Base-by-base conservation (phyloP, 148 eudicot species). In the Silene uniflora region DNA sequence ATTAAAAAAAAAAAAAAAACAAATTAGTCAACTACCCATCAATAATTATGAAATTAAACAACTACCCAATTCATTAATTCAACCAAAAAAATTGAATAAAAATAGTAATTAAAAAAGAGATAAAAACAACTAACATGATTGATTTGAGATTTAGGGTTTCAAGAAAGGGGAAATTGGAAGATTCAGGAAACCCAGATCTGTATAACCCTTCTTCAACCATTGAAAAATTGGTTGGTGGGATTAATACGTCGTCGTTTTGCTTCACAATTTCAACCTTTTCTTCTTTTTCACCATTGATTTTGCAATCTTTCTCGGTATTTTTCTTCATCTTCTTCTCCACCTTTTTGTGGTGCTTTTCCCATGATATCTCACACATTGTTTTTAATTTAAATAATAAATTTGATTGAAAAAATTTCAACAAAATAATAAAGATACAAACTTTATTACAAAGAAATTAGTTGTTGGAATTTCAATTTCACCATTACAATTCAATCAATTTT, bases 141-240 rank as follows among this genome's bases (percentile, higher is more conserved):
- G 96, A 89, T 68, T 83, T 82, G 69, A 91, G 88, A 75, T 85
- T 87, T 75, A 91, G 93, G 83, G 91, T 81, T 65, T 84, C 65
- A n/a, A 91, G 80, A 64, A 87, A 89, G 8, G 78, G 77, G 55
- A 88, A 89, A 83, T 91, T 85, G 67, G 76, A 67, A 56, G 84
- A 73, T 69, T 91, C 77, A 22, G 96, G 96, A 73, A 89, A 89
- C 75, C 96, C 93, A 75, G 96, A 91, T 89, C 96, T 81, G 66
- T 85, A 91, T 14, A 91, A 73, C 47, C 90, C 86, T 42, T 89
- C 91, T 82, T 91, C 96, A 1, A 91, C 96, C 84, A 84, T 84
- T 2, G 93, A 85, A 77, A 91, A 91, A 67, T 91, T 91, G 14
- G 55, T 66, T n/a, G 93, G 93, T 25, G 93, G 88, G 24, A 74